Evolutionary conservation across 139 green algal species (phyloP), one percentile per base, ranked within the genome.

Genomic region (Chloropicon primus): DNA sequence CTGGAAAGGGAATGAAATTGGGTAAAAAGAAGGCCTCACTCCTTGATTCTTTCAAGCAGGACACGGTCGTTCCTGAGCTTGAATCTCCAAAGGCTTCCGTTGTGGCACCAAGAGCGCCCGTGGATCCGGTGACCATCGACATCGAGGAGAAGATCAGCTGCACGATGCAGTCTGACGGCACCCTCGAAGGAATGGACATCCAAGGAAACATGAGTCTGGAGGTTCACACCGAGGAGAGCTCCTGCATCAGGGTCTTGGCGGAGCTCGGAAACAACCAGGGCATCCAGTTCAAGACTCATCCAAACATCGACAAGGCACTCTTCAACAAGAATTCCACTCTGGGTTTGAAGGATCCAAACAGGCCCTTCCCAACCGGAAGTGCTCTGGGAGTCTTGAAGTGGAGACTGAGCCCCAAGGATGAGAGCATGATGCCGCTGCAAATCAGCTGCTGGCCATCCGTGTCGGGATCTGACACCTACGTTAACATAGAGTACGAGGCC

Each of bases 281-380:
- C 10, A 97, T 96, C 86, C 92, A 98, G 83, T 98, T 99, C 91
- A 99, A 98, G 89, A 98, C 96, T 72, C 96, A 99, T 81, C 96
- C 96, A 75, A 99, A 99, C 86, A 98, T 99, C 81, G 95, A 99
- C 90, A 99, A 99, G 86, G 84, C 80, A 22, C 77, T 90, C 26
- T 96, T 97, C 87, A 83, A 71, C 71, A 79, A 27, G 1, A 74
- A 91, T n/a, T 88, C 83, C 78, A 76, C 93, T 21, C 86, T 99
- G 54, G 89, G 86, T 0, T 88, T 99, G 26, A 98, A 97, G 80
- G 94, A 99, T 84, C 88, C 94, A 1, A 87, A 86, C 25, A 86
- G 91, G 1, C 94, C 95, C 21, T 99, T 98, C 87, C 96, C 96
- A 54, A 90, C 88, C 21, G 93, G 88, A 77, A 87, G 77, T 10